phyloP scores from a whole-genome alignment of 2,329 filamentous ascomycete genomes.

The Aplosporella prunicola region DNA sequence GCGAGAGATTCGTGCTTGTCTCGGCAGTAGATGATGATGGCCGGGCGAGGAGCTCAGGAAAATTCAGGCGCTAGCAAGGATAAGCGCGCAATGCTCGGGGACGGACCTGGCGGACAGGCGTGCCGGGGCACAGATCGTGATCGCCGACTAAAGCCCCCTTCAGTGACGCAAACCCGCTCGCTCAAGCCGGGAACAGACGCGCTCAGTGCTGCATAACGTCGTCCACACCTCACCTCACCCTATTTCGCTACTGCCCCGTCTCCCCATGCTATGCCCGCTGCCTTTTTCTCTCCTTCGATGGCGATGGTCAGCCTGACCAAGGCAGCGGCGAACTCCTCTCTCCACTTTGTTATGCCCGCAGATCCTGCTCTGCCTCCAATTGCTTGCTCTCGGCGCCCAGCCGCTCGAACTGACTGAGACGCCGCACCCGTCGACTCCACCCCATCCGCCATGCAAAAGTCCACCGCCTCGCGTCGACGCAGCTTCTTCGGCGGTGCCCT shows the following conservation, averaged over 20 bases:
- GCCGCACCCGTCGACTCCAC: neutral
- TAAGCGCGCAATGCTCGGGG: neutral
- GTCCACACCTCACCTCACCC: constrained; percentile 1
- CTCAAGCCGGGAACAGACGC: too few species aligned
- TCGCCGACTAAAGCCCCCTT: too few species aligned
- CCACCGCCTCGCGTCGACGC: constrained; percentile 20
- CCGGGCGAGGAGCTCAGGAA: neutral
- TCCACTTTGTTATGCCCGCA: constrained; percentile 4
- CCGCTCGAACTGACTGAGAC: neutral
- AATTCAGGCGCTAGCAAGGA: neutral
- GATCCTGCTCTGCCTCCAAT: constrained; percentile 1
- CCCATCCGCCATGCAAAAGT: constrained; percentile 5
- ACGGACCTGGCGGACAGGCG: too few species aligned
- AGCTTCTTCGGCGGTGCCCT: constrained; percentile 23
- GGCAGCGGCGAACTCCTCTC: neutral
- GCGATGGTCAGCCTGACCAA: constrained; percentile 5
- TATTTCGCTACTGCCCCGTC: constrained; percentile 1
- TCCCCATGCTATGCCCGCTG: constrained; percentile 6
- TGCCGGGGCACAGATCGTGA: too few species aligned
- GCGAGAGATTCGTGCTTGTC: too few species aligned
- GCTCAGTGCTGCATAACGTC: too few species aligned
- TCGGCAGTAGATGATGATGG: too few species aligned
- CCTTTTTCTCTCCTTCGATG: neutral
- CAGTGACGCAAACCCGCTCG: too few species aligned
- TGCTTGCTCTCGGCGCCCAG: neutral